A percentile compares a stretch with the other conserved stretches of the same genome.
These are phyloP conservation scores for Hirschioporus abietinus DNA, from an alignment of 768 basidiomycete species.

Conservation along the genomic window DNA sequence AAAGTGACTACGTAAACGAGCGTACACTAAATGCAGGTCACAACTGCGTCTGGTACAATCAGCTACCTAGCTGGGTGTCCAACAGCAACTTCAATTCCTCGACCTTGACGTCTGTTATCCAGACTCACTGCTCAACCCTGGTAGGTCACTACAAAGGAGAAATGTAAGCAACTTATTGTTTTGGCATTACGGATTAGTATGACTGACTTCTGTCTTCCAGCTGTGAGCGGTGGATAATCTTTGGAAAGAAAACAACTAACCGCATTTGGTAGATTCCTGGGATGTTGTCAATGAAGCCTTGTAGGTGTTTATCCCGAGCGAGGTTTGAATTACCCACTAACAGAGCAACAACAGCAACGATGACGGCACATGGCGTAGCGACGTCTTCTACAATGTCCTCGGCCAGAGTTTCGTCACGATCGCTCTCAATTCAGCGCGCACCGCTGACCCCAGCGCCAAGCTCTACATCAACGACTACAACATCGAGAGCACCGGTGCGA, in stretches of 20 bases:
- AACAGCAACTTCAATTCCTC: conserved; percentile 24
- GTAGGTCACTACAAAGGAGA: conserved; percentile 35
- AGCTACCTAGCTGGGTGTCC: conserved; percentile 36
- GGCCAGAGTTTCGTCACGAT: conserved; percentile 44
- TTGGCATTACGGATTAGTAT: not conserved
- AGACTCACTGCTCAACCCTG: conserved; percentile 30
- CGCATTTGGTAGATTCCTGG: conserved; percentile 32
- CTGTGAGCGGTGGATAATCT: not conserved
- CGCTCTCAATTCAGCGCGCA: conserved; percentile 48
- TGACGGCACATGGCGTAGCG: conserved; percentile 48
- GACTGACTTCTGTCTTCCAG: conserved; percentile 13
- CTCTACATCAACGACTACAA: conserved; percentile 47
- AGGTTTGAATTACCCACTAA: not conserved
- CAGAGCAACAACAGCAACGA: conserved; percentile 36
- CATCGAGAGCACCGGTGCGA: conserved; percentile 34
- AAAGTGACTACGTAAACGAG: not conserved
- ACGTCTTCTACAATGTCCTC: conserved; percentile 48
- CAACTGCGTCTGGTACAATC: conserved; percentile 40
- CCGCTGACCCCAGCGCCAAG: conserved; percentile 50
- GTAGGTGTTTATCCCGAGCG: not conserved
- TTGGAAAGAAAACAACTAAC: not conserved
- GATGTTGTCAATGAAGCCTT: conserved; percentile 45
- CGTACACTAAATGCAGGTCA: conserved; percentile 18
- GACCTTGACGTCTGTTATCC: conserved; percentile 26
- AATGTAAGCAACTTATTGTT: conserved; percentile 19